Base-by-base conservation (phyloP, 2,329 filamentous ascomycete species). In the Ophiocordyceps australis region DNA sequence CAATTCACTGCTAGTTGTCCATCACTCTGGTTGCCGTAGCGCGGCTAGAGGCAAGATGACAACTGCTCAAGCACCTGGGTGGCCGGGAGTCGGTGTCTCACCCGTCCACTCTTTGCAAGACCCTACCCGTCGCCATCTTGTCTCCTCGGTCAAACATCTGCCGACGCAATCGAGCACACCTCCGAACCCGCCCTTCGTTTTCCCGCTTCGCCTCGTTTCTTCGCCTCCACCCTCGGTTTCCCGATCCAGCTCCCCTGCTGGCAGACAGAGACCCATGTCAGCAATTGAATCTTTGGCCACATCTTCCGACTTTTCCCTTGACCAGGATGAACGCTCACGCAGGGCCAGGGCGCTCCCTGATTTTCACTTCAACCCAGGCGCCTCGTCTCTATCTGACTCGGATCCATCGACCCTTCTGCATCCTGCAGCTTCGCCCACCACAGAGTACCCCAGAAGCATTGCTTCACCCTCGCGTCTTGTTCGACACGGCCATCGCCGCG, bases 401-500 rank as follows among this genome's bases (percentile, higher is more conserved):
- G 47, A 41, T 13, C 31, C 35, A 3, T 32, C 36, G 7, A 42
- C 52, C 11, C 49, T 62, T n/a, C 42, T 68, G 14, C 65, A 59
- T 26, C 66, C 69, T 10, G 61, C 66, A 0, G 48, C 62, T 11
- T 64, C 65, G n/a, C 63, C 67, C 9, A 49, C 53, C 11, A 64
- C 65, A 4, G 52, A 55, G 10, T 64, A 65, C 4, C 52, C 56
- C 3, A 50, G 53, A 20, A 44, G 54, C 2, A 46, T 55, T 12
- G 64, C 71, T n/a, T 62, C 66, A 6, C 61, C 72, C 12, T 57
- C 63, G 13, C 60, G 68, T 32, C 55, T 64, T 14, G 52, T 54
- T 17, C 71, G 74, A 14, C 78, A 83, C 43, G 73, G 76, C 17
- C 85, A 93, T 46, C 65, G 74, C 39, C 68, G 85, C 40, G 78